A percentile compares a stretch with the other conserved stretches of the same genome.
Evolutionary conservation across 768 basidiomycete genomes (phyloP).

Genomic region (Boletus vinaceobasis): DNA sequence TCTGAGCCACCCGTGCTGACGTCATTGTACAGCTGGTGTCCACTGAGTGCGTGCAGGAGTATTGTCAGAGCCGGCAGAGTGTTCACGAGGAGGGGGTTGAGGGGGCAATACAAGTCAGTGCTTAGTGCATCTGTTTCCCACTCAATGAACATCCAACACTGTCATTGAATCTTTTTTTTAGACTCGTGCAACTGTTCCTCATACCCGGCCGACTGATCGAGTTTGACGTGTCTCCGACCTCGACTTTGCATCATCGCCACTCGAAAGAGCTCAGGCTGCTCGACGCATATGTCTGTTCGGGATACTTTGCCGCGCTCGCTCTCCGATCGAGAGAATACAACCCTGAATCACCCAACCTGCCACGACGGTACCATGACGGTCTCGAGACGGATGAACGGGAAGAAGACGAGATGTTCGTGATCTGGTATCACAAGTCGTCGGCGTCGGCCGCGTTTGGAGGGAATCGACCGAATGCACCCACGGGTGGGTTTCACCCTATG

Average conservation of each 20-base stretch:
- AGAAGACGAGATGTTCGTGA: slow-evolving; percentile 83
- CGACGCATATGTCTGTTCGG: slow-evolving; percentile 84
- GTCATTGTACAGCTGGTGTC: slow-evolving; percentile 84
- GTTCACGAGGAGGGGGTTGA: slow-evolving; percentile 65
- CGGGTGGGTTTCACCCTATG: slow-evolving; percentile 13
- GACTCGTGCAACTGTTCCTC: slow-evolving; percentile 71
- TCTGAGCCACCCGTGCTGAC: slow-evolving; percentile 56
- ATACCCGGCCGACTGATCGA: slow-evolving; percentile 70
- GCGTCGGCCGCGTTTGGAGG: background rate
- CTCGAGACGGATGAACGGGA: slow-evolving; percentile 83
- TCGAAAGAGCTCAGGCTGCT: slow-evolving; percentile 56
- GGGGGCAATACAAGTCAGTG: slow-evolving; percentile 76
- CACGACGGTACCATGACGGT: slow-evolving; percentile 86
- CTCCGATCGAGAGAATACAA: slow-evolving; percentile 63
- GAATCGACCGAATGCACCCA: slow-evolving; percentile 17
- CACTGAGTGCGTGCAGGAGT: slow-evolving; percentile 73
- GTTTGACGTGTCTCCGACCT: slow-evolving; percentile 61
- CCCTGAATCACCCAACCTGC: slow-evolving; percentile 47
- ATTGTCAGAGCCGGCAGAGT: slow-evolving; percentile 71
- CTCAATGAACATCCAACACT: background rate
- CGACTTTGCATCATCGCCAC: slow-evolving; percentile 54
- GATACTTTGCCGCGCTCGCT: slow-evolving; percentile 69
- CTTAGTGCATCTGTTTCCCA: too few species aligned
- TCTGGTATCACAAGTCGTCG: slow-evolving; percentile 59
- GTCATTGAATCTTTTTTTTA: slow-evolving; percentile 21